Percentiles rank a stretch among this genome's conserved stretches.
Conservation (phyloP, 202 grass and related monocot species). For the Saccharum hybrid region DNA sequence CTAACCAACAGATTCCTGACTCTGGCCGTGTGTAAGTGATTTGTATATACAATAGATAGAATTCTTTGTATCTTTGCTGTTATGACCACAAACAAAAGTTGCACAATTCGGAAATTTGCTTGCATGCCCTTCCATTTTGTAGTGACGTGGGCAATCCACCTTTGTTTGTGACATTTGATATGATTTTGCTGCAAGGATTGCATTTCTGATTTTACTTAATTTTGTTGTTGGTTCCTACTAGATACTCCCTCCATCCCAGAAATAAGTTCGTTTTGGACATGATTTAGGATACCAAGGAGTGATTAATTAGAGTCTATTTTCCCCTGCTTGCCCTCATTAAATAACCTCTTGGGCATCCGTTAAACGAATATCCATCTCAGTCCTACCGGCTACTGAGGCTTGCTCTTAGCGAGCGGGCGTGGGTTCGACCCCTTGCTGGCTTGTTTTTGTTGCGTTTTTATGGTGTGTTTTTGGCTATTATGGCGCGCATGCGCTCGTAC, state of each 20-base stretch:
- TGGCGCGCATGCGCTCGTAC: no score
- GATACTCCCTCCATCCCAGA: not conserved
- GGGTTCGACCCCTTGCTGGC: no score
- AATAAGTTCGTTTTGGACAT: no score
- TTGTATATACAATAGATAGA: conserved; percentile 18
- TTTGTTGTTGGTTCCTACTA: conserved; percentile 2
- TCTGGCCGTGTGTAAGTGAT: conserved; percentile 67
- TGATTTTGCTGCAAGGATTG: not conserved
- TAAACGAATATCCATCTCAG: no score
- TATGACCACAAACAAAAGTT: conserved; percentile 5
- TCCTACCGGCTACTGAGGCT: no score
- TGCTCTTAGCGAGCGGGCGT: no score
- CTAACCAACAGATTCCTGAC: conserved; percentile 55
- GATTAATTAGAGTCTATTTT: no score
- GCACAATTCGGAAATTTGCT: not conserved
- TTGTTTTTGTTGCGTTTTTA: no score
- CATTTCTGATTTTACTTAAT: not conserved
- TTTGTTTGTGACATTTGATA: conserved; percentile 13
- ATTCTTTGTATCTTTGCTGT: conserved; percentile 23
- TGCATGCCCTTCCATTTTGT: not conserved
- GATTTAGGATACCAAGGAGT: no score
- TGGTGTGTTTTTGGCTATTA: no score
- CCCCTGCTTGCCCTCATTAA: no score
- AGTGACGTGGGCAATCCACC: not conserved
- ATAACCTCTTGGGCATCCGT: no score